These are phyloP conservation scores for Rhizopogon vinicolor DNA, from an alignment of 768 basidiomycete species.

Conservation along the genomic window DNA sequence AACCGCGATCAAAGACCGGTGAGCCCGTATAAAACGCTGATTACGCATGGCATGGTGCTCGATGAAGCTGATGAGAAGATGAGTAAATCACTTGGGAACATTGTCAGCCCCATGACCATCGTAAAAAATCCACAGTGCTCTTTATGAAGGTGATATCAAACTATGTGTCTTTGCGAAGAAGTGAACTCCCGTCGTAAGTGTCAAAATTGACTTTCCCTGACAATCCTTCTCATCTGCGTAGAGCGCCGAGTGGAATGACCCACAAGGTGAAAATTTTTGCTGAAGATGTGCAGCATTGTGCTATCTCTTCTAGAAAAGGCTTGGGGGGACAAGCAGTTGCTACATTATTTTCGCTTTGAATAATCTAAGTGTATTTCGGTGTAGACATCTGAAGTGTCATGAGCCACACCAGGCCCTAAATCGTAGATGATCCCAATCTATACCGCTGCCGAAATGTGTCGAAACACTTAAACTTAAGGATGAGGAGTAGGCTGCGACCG, in stretches of 20 bases:
- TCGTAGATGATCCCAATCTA: no score
- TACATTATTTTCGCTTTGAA: not conserved
- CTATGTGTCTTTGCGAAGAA: conserved; percentile 62
- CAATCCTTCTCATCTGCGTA: conserved; percentile 17
- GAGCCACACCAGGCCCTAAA: no score
- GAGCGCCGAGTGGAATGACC: conserved; percentile 61
- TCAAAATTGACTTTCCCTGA: not conserved
- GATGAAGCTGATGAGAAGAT: conserved; percentile 89
- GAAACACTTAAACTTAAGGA: no score
- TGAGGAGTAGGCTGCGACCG: no score
- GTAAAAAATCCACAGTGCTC: conserved; percentile 54
- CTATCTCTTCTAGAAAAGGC: conserved; percentile 73
- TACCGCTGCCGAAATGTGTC: no score
- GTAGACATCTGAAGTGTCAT: conserved; percentile 47
- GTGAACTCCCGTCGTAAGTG: conserved; percentile 69
- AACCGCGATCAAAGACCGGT: conserved; percentile 11
- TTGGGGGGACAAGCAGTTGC: conserved; percentile 61
- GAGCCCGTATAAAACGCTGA: conserved; percentile 70
- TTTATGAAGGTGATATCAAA: conserved; percentile 15
- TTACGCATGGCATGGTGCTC: conserved; percentile 97
- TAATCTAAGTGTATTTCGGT: conserved; percentile 1
- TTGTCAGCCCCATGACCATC: conserved; percentile 78
- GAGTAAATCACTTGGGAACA: conserved; percentile 96
- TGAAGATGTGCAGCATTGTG: conserved; percentile 57
- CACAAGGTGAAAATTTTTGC: conserved; percentile 45